These are phyloP conservation scores for Solanum boliviense DNA, from an alignment of 257 asterid species.

Conservation along the genomic window DNA sequence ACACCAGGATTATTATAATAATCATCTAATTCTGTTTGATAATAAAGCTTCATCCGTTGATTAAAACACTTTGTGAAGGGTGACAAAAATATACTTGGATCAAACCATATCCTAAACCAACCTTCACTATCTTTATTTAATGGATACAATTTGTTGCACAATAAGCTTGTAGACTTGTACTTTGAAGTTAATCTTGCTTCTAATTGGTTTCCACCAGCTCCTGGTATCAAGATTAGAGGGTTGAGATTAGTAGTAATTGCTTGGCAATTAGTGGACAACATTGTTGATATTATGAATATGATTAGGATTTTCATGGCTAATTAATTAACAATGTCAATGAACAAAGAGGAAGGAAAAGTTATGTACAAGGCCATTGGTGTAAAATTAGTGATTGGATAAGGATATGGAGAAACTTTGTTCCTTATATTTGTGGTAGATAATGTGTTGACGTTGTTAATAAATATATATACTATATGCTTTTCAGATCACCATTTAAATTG, in stretches of 20 bases:
- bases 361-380: not conserved
- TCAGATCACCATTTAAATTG: not conserved
- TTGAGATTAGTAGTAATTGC: slow-evolving; percentile 21
- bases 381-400: not conserved
- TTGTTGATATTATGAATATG: slow-evolving; percentile 16
- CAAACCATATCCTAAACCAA: slow-evolving; percentile 96
- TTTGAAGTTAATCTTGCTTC: slow-evolving; percentile 59
- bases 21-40: slow-evolving; percentile 47
- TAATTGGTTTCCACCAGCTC: slow-evolving; percentile 85
- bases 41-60: slow-evolving; percentile 61
- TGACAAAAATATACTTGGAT: slow-evolving; percentile 37
- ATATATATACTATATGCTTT: not conserved
- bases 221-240: slow-evolving; percentile 69
- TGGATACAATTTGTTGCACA: slow-evolving; percentile 60
- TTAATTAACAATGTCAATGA: not conserved
- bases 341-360: not conserved
- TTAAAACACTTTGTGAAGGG: slow-evolving; percentile 76
- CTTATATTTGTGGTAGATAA: slow-evolving; percentile 10
- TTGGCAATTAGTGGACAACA: slow-evolving; percentile 11
- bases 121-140: slow-evolving; percentile 44
- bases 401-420: not conserved
- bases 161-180: slow-evolving; percentile 57
- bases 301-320: not conserved
- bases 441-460: not conserved
- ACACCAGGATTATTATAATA: slow-evolving; percentile 85